phyloP scores from a whole-genome alignment of 768 basidiomycete genomes.

The Lyophyllum decastes region DNA sequence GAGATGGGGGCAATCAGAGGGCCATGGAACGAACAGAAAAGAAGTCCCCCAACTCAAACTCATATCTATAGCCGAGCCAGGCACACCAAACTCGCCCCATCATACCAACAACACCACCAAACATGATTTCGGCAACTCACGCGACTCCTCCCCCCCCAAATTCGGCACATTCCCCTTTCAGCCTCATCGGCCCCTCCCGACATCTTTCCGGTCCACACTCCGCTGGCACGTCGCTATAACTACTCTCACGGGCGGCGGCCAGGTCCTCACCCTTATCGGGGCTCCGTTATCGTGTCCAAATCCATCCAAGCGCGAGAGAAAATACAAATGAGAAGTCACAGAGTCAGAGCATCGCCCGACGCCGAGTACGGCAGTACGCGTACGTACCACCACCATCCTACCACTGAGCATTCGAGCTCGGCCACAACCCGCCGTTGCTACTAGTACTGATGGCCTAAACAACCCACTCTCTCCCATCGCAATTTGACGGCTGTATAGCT shows the following conservation, averaged over 20 bases:
- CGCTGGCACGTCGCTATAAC: neutral
- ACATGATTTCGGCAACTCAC: slow-evolving; percentile 6
- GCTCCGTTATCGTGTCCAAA: too few relatives aligned
- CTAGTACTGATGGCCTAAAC: neutral
- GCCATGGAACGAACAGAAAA: slow-evolving; percentile 17
- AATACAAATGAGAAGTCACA: too few relatives aligned
- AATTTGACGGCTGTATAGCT: neutral
- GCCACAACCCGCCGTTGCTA: neutral
- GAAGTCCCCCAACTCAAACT: neutral
- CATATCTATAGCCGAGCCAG: slow-evolving; percentile 21
- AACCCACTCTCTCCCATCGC: neutral
- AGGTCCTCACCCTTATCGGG: neutral
- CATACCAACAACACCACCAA: slow-evolving; percentile 2
- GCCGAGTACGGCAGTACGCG: neutral
- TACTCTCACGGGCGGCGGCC: neutral
- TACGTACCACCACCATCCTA: neutral
- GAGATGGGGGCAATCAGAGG: slow-evolving; percentile 20
- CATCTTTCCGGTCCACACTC: neutral
- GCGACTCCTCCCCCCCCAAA: neutral
- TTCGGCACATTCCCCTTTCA: neutral
- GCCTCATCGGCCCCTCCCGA: neutral
- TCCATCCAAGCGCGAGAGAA: too few relatives aligned
- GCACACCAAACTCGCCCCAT: slow-evolving; percentile 7
- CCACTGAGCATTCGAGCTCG: neutral
- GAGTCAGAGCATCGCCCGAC: neutral